Evolutionary conservation across 1,284 basidiomycete genomes (phyloP).

Genomic region (Puccinia horiana): DNA sequence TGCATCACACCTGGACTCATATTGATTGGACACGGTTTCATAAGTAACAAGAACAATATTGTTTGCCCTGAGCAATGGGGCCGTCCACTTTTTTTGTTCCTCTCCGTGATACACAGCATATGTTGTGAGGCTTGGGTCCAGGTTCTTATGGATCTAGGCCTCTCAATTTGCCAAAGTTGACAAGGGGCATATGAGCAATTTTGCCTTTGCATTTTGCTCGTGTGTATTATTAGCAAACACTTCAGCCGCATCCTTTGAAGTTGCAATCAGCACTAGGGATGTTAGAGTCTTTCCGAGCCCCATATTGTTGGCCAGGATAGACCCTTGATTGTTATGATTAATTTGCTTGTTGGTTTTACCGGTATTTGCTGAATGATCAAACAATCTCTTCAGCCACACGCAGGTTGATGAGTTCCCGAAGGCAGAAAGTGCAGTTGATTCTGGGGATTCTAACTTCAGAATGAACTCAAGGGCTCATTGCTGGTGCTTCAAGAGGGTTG

Average conservation of each 20-base stretch:
- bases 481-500: constrained; percentile 1
- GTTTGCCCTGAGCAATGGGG: neutral
- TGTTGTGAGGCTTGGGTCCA: neutral
- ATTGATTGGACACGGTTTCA: neutral
- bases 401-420: neutral
- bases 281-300: constrained; percentile 9
- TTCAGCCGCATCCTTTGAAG: neutral
- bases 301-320: constrained; percentile 6
- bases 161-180: constrained; percentile 12
- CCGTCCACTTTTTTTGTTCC: constrained; percentile 1
- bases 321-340: neutral
- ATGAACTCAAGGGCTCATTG: constrained; percentile 13
- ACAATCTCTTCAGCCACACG: neutral
- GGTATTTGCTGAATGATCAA: neutral
- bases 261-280: constrained; percentile 1
- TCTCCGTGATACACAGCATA: constrained; percentile 15
- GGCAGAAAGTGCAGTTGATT: neutral
- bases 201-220: neutral
- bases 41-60: constrained; percentile 16
- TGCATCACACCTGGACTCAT: neutral
- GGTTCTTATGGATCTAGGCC: constrained; percentile 3
- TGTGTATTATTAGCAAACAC: neutral
- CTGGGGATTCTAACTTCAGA: constrained; percentile 1
- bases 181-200: constrained; percentile 3
- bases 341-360: neutral